Evolutionary conservation across 768 basidiomycete species (phyloP), one percentile per base, ranked within the genome.

Genomic region (Tylopilus intermedius): DNA sequence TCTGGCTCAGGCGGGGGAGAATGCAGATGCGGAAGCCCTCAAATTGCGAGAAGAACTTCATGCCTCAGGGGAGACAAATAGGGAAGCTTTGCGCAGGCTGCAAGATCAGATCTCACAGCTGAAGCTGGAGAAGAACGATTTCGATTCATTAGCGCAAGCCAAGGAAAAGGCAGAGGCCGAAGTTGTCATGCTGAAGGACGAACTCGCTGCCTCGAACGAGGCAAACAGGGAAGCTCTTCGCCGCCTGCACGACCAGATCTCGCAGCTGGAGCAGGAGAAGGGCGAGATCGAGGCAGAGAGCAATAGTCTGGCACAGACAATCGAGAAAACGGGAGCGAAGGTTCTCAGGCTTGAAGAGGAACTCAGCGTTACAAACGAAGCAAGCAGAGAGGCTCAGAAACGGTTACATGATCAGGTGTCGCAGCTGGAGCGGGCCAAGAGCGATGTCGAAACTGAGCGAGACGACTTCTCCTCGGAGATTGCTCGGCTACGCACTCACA

Each of bases 211-310:
- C 33, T 69, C 76, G 1, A 82, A 86, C 45, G 80, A 83, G 65
- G 67, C 27, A 30, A 52, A 40, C 15, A 39, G 40, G 27, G 50
- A 52, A 21, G 55, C 53, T 68, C 71, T 53, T 59, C 76, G 44
- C 74, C 50, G 49, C 2, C 48, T 59, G 6, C 41, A 49, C 9
- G 43, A 53, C 13, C 57, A 56, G 21, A 50, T 53, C 35, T 55
- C 45, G 4, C 57, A 50, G 14, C 22, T 59, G 13, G 57, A 59
- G 26, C 54, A 22, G 10, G 49, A 51, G 44, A 82, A 84, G 65
- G 65, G 67, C 3, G 88, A 90, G 66, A 68, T 88, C 38, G 83
- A 89, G 59, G 81, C 82, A 5, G 57, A 58, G 14, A 50, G 55
- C 6, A 14, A 38, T 32, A n/a, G 8, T 22, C 35, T 59, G 8